phyloP scores from a whole-genome alignment of 192 early-diverging fungal species.

The Coemansia umbellata region DNA sequence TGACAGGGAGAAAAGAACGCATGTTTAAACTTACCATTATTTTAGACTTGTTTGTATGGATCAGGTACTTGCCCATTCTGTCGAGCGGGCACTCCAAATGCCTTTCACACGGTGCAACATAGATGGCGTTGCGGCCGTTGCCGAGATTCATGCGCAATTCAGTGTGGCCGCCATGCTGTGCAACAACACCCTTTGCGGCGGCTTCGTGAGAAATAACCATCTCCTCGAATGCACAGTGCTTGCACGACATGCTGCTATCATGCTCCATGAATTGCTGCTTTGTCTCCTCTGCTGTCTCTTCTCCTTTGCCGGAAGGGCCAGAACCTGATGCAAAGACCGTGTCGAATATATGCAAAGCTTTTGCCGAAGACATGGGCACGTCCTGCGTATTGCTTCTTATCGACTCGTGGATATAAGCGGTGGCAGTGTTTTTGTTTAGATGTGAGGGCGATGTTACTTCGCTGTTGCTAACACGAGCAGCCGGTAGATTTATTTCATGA shows the following conservation, averaged over 20 bases:
- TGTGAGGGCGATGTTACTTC: no score
- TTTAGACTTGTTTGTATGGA: constrained; percentile 46
- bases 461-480: no score
- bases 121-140: constrained; percentile 43
- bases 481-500: no score
- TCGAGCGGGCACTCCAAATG: constrained; percentile 45
- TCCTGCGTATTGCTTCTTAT: constrained; percentile 33
- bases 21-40: constrained; percentile 43
- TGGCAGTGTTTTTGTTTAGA: no score
- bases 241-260: constrained; percentile 24
- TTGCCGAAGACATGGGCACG: constrained; percentile 44
- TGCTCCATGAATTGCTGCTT: no score
- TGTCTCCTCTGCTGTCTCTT: constrained; percentile 7
- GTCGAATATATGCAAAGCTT: constrained; percentile 36
- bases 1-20: not conserved
- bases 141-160: constrained; percentile 50
- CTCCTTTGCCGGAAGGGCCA: constrained; percentile 2
- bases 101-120: constrained; percentile 49
- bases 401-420: constrained; percentile 14
- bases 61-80: constrained; percentile 47
- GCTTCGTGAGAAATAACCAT: constrained; percentile 25
- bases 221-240: constrained; percentile 42
- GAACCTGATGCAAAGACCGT: constrained; percentile 17
- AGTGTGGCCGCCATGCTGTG: constrained; percentile 14
- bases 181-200: constrained; percentile 13